phyloP scores from a whole-genome alignment of 345 rosid species.

The Lepidium africanum region DNA sequence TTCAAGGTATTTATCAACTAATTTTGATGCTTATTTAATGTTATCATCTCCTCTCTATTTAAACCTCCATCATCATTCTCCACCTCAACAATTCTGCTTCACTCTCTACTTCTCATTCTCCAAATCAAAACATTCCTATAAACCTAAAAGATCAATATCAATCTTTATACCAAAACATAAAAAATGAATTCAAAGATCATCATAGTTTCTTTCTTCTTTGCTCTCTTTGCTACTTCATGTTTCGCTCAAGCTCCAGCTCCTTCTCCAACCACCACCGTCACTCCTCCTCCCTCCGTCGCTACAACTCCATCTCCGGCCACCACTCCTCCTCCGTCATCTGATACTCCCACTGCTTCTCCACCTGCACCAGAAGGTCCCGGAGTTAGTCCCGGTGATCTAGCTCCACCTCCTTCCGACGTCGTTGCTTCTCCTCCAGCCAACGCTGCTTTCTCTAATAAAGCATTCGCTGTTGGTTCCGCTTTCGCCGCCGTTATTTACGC shows the following conservation, averaged over 20 bases:
- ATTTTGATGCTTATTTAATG: too few species aligned
- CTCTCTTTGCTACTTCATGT: constrained; percentile 54
- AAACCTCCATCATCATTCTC: constrained; percentile 1
- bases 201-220: constrained; percentile 40
- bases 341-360: constrained; percentile 15
- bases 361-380: constrained; percentile 19
- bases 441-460: constrained; percentile 15
- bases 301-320: constrained; percentile 28
- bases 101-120: background rate
- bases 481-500: constrained; percentile 37
- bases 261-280: constrained; percentile 26
- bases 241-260: constrained; percentile 62
- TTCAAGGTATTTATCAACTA: too few species aligned
- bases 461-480: constrained; percentile 32
- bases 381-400: constrained; percentile 6
- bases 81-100: constrained; percentile 2
- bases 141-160: background rate
- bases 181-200: constrained; percentile 42
- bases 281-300: constrained; percentile 11
- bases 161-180: background rate
- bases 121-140: background rate
- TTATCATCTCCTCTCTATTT: background rate
- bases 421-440: constrained; percentile 11
- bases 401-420: constrained; percentile 16
- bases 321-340: constrained; percentile 5